These are phyloP conservation scores for Mrakia frigida DNA, from an alignment of 768 basidiomycete species.

Conservation along the genomic window DNA sequence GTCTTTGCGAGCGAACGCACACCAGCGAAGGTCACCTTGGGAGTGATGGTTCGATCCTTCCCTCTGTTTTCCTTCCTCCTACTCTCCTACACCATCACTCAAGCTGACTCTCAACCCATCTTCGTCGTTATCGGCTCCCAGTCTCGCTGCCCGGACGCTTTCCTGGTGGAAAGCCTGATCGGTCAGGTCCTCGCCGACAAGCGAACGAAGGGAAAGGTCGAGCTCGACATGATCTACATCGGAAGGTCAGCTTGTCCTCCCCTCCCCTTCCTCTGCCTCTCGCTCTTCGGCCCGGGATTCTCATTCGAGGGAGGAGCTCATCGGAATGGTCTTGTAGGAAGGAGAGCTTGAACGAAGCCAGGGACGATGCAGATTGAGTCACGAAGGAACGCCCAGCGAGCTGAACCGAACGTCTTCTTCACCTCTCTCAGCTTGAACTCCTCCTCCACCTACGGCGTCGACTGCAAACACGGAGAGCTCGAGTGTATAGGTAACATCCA, in stretches of 20 bases:
- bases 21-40: slow-evolving; percentile 1
- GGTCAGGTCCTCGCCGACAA: neutral
- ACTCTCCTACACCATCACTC: neutral
- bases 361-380: too few relatives aligned
- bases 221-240: slow-evolving; percentile 27
- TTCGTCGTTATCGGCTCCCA: too few relatives aligned
- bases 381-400: too few relatives aligned
- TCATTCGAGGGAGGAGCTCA: too few relatives aligned
- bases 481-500: slow-evolving; percentile 22
- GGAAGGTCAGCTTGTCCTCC: neutral
- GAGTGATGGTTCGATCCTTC: neutral
- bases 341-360: too few relatives aligned
- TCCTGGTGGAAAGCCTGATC: slow-evolving; percentile 16
- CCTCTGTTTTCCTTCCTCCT: neutral
- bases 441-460: slow-evolving; percentile 4
- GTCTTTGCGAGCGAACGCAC: neutral
- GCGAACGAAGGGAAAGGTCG: slow-evolving; percentile 7
- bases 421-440: neutral
- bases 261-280: neutral
- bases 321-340: too few relatives aligned
- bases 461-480: slow-evolving; percentile 21
- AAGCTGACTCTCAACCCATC: neutral
- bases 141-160: slow-evolving; percentile 21
- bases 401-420: too few relatives aligned
- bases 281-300: too few relatives aligned